phyloP scores from a whole-genome alignment of 1,139 yeast species.

The Suhomyces maxii region DNA sequence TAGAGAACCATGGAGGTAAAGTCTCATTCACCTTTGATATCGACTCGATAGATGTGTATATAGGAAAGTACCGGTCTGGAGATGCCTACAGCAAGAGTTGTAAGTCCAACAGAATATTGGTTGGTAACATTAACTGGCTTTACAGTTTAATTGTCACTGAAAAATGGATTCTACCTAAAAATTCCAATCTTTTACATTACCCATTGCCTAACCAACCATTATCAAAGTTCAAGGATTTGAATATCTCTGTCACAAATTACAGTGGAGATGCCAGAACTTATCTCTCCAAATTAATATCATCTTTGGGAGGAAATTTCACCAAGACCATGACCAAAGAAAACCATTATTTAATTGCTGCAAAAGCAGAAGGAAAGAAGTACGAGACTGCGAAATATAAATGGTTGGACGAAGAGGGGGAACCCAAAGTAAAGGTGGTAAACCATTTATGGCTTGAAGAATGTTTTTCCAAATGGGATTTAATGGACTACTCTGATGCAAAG shows the following conservation, averaged over 20 bases:
- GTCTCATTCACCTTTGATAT: conserved; percentile 20
- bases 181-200: conserved; percentile 60
- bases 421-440: conserved; percentile 58
- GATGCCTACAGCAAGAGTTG: conserved; percentile 37
- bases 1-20: conserved; percentile 35
- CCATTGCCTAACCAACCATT: conserved; percentile 64
- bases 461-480: conserved; percentile 57
- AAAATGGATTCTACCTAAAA: conserved; percentile 57
- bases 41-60: conserved; percentile 51
- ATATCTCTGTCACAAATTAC: conserved; percentile 74
- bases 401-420: conserved; percentile 25
- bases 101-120: conserved; percentile 29
- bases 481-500: conserved; percentile 44
- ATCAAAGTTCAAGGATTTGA: conserved; percentile 50
- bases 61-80: conserved; percentile 67
- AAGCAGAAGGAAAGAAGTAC: conserved; percentile 70
- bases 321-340: conserved; percentile 65
- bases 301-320: conserved; percentile 78
- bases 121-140: conserved; percentile 78
- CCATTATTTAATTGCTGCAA: conserved; percentile 72
- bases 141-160: conserved; percentile 60
- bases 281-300: conserved; percentile 59
- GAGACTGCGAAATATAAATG: conserved; percentile 70
- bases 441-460: conserved; percentile 92
- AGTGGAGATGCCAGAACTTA: conserved; percentile 82